Base-by-base conservation (phyloP, 805 yeast genomes). In the Barnettozyma pratensis region DNA sequence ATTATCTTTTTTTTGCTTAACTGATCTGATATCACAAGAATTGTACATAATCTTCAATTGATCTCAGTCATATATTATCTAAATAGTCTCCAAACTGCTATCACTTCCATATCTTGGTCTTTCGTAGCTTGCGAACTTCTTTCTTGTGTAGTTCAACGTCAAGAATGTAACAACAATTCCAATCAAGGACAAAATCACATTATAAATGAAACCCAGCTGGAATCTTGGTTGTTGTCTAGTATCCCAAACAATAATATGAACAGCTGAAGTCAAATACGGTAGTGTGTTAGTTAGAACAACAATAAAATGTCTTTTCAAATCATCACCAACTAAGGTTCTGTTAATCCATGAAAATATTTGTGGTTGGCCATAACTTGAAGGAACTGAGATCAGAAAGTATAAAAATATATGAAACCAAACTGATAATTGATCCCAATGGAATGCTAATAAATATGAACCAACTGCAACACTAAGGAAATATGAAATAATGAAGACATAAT, bases 291-390 rank as follows among this genome's bases (percentile, higher is more conserved):
- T 71, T 3, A 61, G 41, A 6, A 66, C 73, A 10, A 71, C 69
- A 3, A 66, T 60, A 27, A 68, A 58, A 42, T 60, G 61, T 27
- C 73, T 47, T 45, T 59, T 45, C n/a, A 48, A 7, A 35, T 51
- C 54, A 34, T 51, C 49, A 10, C 44, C 37, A 4, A 37, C 43
- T 25, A 77, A 57, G 19, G 72, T 56, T 34, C 77, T 64, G 53
- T 78, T 78, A 38, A 77, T 71, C 83, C 83, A 79, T 5, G 79
- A 67, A 48, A 71, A 77, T 6, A 77, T 73, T 51, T 73, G 73
- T 4, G 81, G 81, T 63, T 75, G 81, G 3, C 79, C 81, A 74
- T 73, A 76, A 7, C 74, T 60, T 0, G 74, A 65, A 6, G 81
- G 79, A 9, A 73, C 60, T 3, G 80, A 78, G 5, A 74, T 63